Percentiles rank a stretch among this genome's conserved stretches.
Conservation (phyloP, 192 early-diverging fungal species). For the Coemansia sp. region DNA sequence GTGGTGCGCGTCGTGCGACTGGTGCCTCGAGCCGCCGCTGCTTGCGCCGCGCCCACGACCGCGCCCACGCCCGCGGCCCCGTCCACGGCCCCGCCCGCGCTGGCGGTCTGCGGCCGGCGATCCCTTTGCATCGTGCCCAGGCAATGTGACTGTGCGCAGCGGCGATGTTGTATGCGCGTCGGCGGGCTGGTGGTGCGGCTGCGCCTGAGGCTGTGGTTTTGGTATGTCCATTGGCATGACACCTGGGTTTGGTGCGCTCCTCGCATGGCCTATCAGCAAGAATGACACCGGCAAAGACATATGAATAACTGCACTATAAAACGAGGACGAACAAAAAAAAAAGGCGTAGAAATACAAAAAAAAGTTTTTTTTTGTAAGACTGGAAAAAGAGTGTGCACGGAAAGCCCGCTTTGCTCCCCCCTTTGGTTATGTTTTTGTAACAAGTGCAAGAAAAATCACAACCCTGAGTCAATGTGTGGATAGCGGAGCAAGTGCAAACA, state of each 20-base stretch:
- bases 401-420: too few relatives aligned
- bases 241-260: conserved; percentile 12
- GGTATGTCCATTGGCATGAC: conserved; percentile 1
- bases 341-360: background rate
- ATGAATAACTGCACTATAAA: background rate
- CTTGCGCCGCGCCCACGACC: conserved; percentile 4
- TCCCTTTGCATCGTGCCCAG: background rate
- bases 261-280: conserved; percentile 19
- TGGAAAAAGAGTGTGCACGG: background rate
- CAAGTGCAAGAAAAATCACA: too few relatives aligned
- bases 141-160: background rate
- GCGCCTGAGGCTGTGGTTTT: background rate
- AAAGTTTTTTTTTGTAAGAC: too few relatives aligned
- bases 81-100: conserved; percentile 10
- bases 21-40: background rate
- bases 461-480: background rate
- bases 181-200: conserved; percentile 1
- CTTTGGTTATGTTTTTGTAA: too few relatives aligned
- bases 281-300: conserved; percentile 33
- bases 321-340: background rate
- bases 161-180: background rate
- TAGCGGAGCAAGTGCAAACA: background rate
- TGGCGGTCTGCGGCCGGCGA: background rate
- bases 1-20: background rate
- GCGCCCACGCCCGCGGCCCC: conserved; percentile 22